phyloP scores from a whole-genome alignment of 768 basidiomycete species.

The Hirschioporus abietinus region DNA sequence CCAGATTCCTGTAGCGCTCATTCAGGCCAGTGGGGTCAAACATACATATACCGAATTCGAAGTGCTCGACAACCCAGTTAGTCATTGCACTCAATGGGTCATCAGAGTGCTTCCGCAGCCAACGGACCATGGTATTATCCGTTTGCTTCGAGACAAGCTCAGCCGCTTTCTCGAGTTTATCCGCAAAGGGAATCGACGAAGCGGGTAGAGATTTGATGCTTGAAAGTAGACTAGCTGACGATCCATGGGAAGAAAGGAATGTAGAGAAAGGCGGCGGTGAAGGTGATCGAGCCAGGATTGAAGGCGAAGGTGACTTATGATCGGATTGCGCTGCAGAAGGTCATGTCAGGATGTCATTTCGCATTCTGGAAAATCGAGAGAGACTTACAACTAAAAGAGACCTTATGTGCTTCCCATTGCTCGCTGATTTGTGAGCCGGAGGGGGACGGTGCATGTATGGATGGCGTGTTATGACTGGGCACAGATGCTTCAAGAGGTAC shows the following conservation, averaged over 20 bases:
- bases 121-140: conserved; percentile 41
- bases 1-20: conserved; percentile 42
- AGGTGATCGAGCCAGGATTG: conserved; percentile 12
- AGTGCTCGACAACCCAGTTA: conserved; percentile 48
- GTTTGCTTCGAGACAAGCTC: conserved; percentile 34
- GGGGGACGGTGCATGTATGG: neutral
- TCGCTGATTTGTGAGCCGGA: neutral
- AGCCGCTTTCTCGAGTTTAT: neutral
- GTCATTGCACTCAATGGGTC: conserved; percentile 44
- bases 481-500: neutral
- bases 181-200: neutral
- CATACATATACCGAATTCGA: conserved; percentile 55
- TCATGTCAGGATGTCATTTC: too few species aligned
- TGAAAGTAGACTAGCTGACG: neutral
- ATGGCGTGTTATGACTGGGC: neutral
- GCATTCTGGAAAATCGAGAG: too few species aligned
- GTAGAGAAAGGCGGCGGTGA: conserved; percentile 15
- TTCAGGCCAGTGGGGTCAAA: conserved; percentile 48
- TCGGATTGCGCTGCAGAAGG: too few species aligned
- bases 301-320: conserved; percentile 3
- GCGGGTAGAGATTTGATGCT: neutral
- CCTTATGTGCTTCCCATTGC: neutral
- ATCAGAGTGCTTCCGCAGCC: conserved; percentile 48
- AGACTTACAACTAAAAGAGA: neutral
- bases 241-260: conserved; percentile 6